Percentiles rank a stretch among this genome's conserved stretches.
These are phyloP conservation scores for Lyophyllum decastes DNA, from an alignment of 768 basidiomycete genomes.

Conservation along the genomic window DNA sequence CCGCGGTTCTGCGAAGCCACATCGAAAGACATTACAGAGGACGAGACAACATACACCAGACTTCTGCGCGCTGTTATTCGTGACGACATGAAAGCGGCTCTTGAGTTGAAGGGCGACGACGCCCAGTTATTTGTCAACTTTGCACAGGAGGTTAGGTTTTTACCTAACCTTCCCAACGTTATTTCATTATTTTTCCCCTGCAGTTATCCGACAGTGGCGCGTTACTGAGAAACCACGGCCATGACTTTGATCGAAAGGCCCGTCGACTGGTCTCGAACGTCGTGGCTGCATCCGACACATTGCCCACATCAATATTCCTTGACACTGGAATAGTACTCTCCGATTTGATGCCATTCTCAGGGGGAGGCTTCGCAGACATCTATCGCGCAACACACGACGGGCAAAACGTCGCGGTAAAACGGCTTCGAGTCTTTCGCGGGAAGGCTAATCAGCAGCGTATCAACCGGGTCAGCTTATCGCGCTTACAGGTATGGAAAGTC, in stretches of 20 bases:
- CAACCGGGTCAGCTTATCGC: constrained; percentile 11
- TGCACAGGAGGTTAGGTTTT: background rate
- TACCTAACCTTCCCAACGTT: background rate
- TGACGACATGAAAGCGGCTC: background rate
- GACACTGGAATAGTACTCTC: constrained; percentile 17
- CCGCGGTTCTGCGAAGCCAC: background rate
- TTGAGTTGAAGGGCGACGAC: background rate
- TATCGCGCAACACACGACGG: constrained; percentile 22
- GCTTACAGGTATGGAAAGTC: background rate
- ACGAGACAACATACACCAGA: background rate
- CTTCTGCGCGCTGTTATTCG: background rate
- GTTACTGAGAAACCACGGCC: background rate
- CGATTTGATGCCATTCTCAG: constrained; percentile 22
- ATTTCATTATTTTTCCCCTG: too few species aligned
- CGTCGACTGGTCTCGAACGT: constrained; percentile 24
- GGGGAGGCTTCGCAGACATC: constrained; percentile 31
- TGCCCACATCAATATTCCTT: constrained; percentile 26
- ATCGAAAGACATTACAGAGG: background rate
- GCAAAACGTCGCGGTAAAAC: constrained; percentile 26
- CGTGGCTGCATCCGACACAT: constrained; percentile 19
- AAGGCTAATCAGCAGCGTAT: constrained; percentile 17
- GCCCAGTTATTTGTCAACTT: background rate
- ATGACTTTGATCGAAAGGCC: constrained; percentile 13
- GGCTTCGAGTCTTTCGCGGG: constrained; percentile 25
- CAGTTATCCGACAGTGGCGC: background rate